Percentiles rank a stretch among this genome's conserved stretches.
Evolutionary conservation across 2,329 filamentous ascomycete genomes (phyloP).

Genomic region (Aureobasidium sp.): DNA sequence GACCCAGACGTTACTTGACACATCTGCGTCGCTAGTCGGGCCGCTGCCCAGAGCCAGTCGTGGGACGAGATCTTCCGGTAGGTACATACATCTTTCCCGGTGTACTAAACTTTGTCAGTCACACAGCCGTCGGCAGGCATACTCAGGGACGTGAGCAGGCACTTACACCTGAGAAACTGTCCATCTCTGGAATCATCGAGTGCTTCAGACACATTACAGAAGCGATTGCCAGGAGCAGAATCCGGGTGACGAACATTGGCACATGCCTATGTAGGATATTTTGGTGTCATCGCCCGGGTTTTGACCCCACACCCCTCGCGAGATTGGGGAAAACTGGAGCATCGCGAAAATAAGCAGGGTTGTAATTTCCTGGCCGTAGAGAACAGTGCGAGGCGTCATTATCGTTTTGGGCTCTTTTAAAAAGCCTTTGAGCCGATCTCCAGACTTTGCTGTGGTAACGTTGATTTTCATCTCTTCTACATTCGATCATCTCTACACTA

Average conservation of each 20-base stretch:
- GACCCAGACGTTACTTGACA: background rate
- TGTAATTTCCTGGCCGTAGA: conserved; percentile 5
- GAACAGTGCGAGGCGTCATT: conserved; percentile 4
- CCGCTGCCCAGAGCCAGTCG: conserved; percentile 1
- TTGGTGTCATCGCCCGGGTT: conserved; percentile 4
- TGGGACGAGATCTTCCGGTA: background rate
- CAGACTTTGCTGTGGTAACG: background rate
- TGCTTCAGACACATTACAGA: background rate
- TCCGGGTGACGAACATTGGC: background rate
- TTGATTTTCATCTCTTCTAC: background rate
- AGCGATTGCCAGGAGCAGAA: too few relatives aligned
- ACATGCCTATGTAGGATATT: background rate
- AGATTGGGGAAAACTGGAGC: conserved; percentile 8
- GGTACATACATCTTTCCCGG: background rate
- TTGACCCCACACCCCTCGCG: conserved; percentile 8
- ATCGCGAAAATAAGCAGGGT: conserved; percentile 12
- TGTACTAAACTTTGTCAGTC: background rate
- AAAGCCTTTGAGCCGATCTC: background rate
- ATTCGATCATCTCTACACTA: background rate
- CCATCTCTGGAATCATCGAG: background rate
- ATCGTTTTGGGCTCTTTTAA: background rate
- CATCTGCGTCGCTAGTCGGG: conserved; percentile 1
- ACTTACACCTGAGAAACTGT: background rate
- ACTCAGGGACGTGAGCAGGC: background rate
- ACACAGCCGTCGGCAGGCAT: background rate